Conservation (phyloP, 164 flowering plant genomes). For the Tetrastigma voinierianum region DNA sequence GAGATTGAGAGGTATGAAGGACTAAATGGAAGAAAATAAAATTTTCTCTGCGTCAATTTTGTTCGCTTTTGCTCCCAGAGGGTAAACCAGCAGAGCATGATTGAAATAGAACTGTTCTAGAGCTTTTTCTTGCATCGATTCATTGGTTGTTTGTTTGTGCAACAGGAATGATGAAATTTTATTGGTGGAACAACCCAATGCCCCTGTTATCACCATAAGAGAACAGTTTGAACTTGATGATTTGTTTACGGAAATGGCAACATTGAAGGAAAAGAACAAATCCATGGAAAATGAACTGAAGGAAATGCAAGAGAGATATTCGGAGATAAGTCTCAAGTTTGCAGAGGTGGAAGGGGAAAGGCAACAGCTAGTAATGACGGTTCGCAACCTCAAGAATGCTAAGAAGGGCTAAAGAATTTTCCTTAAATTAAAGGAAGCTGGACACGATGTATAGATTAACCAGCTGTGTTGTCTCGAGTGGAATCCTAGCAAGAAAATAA, state of each 20-base stretch:
- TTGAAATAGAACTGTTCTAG: background rate
- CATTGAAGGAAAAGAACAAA: constrained; percentile 54
- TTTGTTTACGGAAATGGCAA: constrained; percentile 35
- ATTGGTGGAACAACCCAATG: constrained; percentile 17
- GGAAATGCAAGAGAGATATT: constrained; percentile 92
- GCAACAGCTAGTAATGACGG: constrained; percentile 79
- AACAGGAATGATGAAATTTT: constrained; percentile 16
- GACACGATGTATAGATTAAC: constrained; percentile 26
- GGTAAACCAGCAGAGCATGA: background rate
- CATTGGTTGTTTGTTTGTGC: constrained; percentile 1
- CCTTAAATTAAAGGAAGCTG: constrained; percentile 2
- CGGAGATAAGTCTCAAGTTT: constrained; percentile 87
- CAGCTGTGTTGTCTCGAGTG: constrained; percentile 10
- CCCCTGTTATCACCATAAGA: constrained; percentile 8
- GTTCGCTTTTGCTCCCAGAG: background rate
- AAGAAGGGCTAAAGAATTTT: constrained; percentile 40
- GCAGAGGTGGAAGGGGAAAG: constrained; percentile 98
- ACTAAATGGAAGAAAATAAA: background rate
- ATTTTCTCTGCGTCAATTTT: background rate
- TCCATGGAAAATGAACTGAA: constrained; percentile 80
- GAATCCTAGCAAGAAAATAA: constrained; percentile 19
- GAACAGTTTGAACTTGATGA: constrained; percentile 24
- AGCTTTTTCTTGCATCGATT: background rate
- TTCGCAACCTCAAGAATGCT: constrained; percentile 70
- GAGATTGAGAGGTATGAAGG: constrained; percentile 12